These are phyloP conservation scores for Cronartium quercuum DNA, from an alignment of 1,284 basidiomycete species.

Conservation along the genomic window DNA sequence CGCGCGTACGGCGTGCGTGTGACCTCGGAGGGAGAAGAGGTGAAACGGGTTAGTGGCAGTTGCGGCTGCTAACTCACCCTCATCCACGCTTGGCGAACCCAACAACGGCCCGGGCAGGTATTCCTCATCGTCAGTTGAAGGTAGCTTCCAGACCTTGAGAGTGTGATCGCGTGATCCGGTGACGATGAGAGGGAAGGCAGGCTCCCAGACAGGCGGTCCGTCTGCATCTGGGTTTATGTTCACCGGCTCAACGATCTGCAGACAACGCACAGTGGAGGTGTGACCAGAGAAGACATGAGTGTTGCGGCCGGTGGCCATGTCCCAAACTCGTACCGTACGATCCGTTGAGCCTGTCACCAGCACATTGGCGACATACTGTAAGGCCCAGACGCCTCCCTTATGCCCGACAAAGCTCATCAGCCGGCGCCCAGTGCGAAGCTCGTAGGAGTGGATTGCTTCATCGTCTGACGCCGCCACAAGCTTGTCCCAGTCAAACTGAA, in stretches of 20 bases:
- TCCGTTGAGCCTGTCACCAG: slow-evolving; percentile 91
- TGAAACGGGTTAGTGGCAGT: slow-evolving; percentile 73
- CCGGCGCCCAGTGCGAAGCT: slow-evolving; percentile 68
- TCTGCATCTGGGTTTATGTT: slow-evolving; percentile 56
- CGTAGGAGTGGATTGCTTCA: slow-evolving; percentile 74
- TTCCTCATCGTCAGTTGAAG: slow-evolving; percentile 65
- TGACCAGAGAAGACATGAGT: slow-evolving; percentile 89
- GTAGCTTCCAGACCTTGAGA: slow-evolving; percentile 81
- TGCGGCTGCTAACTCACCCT: slow-evolving; percentile 51
- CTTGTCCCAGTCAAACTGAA: slow-evolving; percentile 83
- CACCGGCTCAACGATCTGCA: slow-evolving; percentile 74
- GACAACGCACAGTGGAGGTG: slow-evolving; percentile 82
- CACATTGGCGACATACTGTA: slow-evolving; percentile 65
- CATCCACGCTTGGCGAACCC: slow-evolving; percentile 39
- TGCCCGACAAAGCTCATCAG: slow-evolving; percentile 73
- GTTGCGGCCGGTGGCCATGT: slow-evolving; percentile 68
- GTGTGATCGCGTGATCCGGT: slow-evolving; percentile 88
- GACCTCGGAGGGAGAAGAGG: slow-evolving; percentile 71
- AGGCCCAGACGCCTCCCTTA: slow-evolving; percentile 91
- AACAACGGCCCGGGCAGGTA: slow-evolving; percentile 37
- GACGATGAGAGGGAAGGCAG: slow-evolving; percentile 66
- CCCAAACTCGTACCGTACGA: slow-evolving; percentile 88
- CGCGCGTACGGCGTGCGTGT: slow-evolving; percentile 82
- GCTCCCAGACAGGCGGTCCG: slow-evolving; percentile 52
- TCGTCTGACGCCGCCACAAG: slow-evolving; percentile 88